A percentile compares a stretch with the other conserved stretches of the same genome.
Conservation (phyloP, 768 basidiomycete genomes). For the Boletus rex-veris region DNA sequence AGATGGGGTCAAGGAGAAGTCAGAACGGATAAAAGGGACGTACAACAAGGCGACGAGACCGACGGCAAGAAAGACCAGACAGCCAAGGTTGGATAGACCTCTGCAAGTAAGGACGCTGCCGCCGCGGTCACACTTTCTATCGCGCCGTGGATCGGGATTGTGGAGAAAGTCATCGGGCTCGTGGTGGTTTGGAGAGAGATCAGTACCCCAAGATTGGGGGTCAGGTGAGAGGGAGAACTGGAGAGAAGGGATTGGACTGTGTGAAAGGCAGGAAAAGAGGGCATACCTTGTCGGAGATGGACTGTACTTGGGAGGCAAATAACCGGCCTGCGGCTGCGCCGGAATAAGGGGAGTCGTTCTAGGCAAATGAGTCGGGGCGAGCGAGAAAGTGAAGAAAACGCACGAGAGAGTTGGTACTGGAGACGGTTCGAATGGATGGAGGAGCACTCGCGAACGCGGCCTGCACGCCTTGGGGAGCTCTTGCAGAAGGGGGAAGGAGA, state of each 20-base stretch:
- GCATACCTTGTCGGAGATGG: slow-evolving; percentile 59
- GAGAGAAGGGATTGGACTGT: not conserved
- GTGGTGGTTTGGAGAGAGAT: slow-evolving; percentile 51
- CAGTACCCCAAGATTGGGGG: slow-evolving; percentile 68
- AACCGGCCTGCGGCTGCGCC: slow-evolving; percentile 32
- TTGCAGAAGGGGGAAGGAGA: slow-evolving; percentile 42
- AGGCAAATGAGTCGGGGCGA: not conserved
- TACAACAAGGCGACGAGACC: slow-evolving; percentile 62
- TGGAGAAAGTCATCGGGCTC: slow-evolving; percentile 74
- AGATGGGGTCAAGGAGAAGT: not conserved
- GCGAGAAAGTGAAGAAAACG: slow-evolving; percentile 3
- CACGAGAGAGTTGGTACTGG: slow-evolving; percentile 45
- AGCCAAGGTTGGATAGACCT: slow-evolving; percentile 71
- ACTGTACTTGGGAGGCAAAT: slow-evolving; percentile 31
- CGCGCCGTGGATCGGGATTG: slow-evolving; percentile 65
- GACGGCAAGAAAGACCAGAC: slow-evolving; percentile 51
- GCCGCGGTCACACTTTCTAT: slow-evolving; percentile 49
- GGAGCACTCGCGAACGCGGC: slow-evolving; percentile 43
- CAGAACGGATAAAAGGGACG: slow-evolving; percentile 17
- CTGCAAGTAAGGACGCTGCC: slow-evolving; percentile 63
- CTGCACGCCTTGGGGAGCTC: slow-evolving; percentile 34
- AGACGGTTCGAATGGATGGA: slow-evolving; percentile 32
- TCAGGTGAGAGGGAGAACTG: slow-evolving; percentile 75
- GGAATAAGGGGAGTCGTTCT: slow-evolving; percentile 43
- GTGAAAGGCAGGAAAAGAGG: not conserved